Conservation (phyloP, 768 basidiomycete species). For the Guyanaporus albipodus region DNA sequence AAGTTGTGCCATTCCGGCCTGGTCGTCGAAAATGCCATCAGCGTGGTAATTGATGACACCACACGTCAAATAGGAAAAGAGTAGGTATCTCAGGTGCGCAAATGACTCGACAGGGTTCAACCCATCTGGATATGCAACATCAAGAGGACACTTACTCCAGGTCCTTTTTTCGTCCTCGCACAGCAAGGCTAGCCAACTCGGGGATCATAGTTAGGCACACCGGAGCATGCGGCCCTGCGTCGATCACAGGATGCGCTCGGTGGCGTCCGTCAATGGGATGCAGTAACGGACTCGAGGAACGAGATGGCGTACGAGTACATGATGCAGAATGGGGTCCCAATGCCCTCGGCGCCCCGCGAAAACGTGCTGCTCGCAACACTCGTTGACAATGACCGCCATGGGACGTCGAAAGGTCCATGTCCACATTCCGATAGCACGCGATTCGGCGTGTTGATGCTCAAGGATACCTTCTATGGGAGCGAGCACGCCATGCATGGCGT, state of each 20-base stretch:
- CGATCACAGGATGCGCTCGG: no score
- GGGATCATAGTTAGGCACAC: no score
- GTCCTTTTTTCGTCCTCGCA: slow-evolving; percentile 20
- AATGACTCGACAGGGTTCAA: no score
- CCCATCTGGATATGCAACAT: slow-evolving; percentile 19
- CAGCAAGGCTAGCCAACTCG: slow-evolving; percentile 20
- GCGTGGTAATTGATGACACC: slow-evolving; percentile 24
- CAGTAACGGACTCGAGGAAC: slow-evolving; percentile 23
- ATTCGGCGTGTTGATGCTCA: slow-evolving; percentile 21
- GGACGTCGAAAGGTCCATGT: slow-evolving; percentile 24
- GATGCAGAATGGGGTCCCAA: slow-evolving; percentile 22
- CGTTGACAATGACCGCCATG: slow-evolving; percentile 18
- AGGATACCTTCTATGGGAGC: slow-evolving; percentile 26
- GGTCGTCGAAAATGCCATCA: slow-evolving; percentile 13
- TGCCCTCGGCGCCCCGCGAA: slow-evolving; percentile 21
- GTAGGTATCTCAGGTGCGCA: slow-evolving; percentile 19
- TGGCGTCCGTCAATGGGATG: no score
- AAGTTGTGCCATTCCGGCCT: slow-evolving; percentile 11
- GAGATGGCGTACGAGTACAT: slow-evolving; percentile 12
- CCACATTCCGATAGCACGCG: slow-evolving; percentile 26
- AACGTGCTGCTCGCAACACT: slow-evolving; percentile 19
- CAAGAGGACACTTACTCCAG: slow-evolving; percentile 19
- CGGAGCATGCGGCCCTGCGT: no score
- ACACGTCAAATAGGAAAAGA: slow-evolving; percentile 23
- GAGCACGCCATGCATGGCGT: slow-evolving; percentile 26